Base-by-base conservation (phyloP, 768 basidiomycete genomes). In the Pleurotus platypus region DNA sequence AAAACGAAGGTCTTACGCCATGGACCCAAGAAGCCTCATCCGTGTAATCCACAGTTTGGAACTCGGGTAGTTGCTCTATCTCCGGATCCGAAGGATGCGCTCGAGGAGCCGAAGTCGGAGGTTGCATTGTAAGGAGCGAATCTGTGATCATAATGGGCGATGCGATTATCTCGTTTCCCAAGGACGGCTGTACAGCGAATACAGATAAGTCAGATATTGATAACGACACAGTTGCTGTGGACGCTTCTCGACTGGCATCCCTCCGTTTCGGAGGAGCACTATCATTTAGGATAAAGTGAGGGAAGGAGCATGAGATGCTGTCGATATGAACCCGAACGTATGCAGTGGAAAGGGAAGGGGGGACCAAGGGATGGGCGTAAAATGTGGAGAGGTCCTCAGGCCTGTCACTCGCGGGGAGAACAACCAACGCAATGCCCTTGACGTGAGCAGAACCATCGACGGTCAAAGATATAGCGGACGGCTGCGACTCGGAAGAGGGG, bases 61-160 rank as follows among this genome's bases (percentile, higher is more conserved):
- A 85, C 11, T 67, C 67, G 1, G 90, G 88, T 46, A 87, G 70
- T 16, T 53, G 47, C 3, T 39, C 30, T 46, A 18, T 16, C 1
- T 26, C 16, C 30, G 40, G 59, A 24, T 58, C 35, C 22, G 60
- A 64, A 20, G 57, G 46, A 7, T 69, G 59, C 39, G 66, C 66
- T 18, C 81, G 81, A 55, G 82, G 80, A 42, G 30, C 30, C 30
- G 30, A 64, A 16, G 66, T 51, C 37, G 75, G 61, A 67, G 89
- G 89, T 59, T 90, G 88, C 5, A 69, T 70, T 12, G 75, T 66
- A 15, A 95, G 80, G 60, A 82, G 70, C n/a, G 77, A 78, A 64
- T 95, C 94, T 8, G 84, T 85, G 48, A 94, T 80, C 15, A 96
- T 64, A 45, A 96, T 70, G 11, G 93, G 93, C 12, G 79, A 77